A percentile compares a stretch with the other conserved stretches of the same genome.
Evolutionary conservation across 805 yeast species (phyloP).

Genomic region (Suhomyces xylopsoci): DNA sequence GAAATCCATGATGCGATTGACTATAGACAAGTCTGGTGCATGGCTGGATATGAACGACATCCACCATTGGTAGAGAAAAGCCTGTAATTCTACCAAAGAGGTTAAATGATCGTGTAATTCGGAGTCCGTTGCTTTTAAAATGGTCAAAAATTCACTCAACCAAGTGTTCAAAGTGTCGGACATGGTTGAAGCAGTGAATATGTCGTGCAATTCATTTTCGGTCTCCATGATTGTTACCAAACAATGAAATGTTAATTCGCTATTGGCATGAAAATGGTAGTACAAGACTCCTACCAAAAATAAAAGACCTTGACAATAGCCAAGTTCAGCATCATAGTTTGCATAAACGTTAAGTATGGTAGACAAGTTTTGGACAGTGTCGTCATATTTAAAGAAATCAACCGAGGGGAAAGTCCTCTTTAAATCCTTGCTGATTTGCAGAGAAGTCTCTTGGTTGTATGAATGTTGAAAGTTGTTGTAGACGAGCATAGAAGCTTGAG

Average conservation of each 20-base stretch:
- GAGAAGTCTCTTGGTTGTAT: slow-evolving; percentile 35
- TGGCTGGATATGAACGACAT: slow-evolving; percentile 57
- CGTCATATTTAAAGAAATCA: slow-evolving; percentile 42
- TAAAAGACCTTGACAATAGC: slow-evolving; percentile 66
- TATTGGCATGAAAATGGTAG: slow-evolving; percentile 32
- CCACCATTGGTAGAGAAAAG: slow-evolving; percentile 65
- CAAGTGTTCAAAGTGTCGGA: slow-evolving; percentile 53
- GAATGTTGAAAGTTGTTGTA: slow-evolving; percentile 43
- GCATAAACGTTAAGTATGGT: slow-evolving; percentile 59
- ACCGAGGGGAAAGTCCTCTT: slow-evolving; percentile 58
- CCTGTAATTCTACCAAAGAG: slow-evolving; percentile 40
- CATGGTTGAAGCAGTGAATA: slow-evolving; percentile 49
- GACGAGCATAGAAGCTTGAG: slow-evolving; percentile 31
- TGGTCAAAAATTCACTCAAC: slow-evolving; percentile 47
- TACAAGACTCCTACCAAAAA: slow-evolving; percentile 60
- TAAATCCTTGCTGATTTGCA: slow-evolving; percentile 55
- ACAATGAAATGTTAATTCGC: slow-evolving; percentile 47
- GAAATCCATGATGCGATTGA: slow-evolving; percentile 50
- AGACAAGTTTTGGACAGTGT: slow-evolving; percentile 47
- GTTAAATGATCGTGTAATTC: slow-evolving; percentile 44
- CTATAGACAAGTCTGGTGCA: slow-evolving; percentile 50
- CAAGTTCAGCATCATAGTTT: slow-evolving; percentile 61
- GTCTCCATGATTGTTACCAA: slow-evolving; percentile 58
- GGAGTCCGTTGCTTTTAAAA: slow-evolving; percentile 40
- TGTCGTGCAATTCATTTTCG: slow-evolving; percentile 48